Evolutionary conservation across 2,329 filamentous ascomycete species (phyloP).

Genomic region (Sarocladiaceae sp.): DNA sequence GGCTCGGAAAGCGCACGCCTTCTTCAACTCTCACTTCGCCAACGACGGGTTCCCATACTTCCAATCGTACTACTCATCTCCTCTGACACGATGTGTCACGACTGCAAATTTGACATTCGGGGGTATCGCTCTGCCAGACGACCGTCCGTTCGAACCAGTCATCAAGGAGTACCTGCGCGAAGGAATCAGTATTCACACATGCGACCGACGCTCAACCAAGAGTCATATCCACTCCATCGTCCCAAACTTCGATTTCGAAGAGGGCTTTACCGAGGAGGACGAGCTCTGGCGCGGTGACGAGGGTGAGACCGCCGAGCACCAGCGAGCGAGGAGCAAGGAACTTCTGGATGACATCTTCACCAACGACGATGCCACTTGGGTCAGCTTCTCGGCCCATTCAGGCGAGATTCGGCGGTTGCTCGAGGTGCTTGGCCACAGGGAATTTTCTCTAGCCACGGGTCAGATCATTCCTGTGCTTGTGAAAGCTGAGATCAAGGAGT

Average conservation of each 20-base stretch:
- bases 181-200: slow-evolving; percentile 61
- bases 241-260: slow-evolving; percentile 50
- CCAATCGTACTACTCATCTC: slow-evolving; percentile 58
- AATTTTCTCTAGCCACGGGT: slow-evolving; percentile 58
- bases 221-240: slow-evolving; percentile 46
- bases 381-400: slow-evolving; percentile 55
- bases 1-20: slow-evolving; percentile 50
- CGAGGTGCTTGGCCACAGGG: slow-evolving; percentile 51
- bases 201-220: slow-evolving; percentile 53
- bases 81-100: slow-evolving; percentile 54
- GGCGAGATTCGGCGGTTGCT: slow-evolving; percentile 49
- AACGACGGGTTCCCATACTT: slow-evolving; percentile 51
- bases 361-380: slow-evolving; percentile 45
- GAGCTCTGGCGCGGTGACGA: slow-evolving; percentile 35
- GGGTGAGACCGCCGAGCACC: slow-evolving; percentile 38
- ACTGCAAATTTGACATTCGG: slow-evolving; percentile 58
- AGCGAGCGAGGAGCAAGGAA: slow-evolving; percentile 41
- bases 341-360: slow-evolving; percentile 53
- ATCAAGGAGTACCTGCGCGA: slow-evolving; percentile 63
- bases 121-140: slow-evolving; percentile 42
- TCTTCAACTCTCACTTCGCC: slow-evolving; percentile 50
- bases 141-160: slow-evolving; percentile 46
- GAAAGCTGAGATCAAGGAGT: slow-evolving; percentile 35
- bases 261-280: slow-evolving; percentile 52
- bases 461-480: slow-evolving; percentile 63